phyloP scores from a whole-genome alignment of 345 rosid species.

The Euphorbia peplus region DNA sequence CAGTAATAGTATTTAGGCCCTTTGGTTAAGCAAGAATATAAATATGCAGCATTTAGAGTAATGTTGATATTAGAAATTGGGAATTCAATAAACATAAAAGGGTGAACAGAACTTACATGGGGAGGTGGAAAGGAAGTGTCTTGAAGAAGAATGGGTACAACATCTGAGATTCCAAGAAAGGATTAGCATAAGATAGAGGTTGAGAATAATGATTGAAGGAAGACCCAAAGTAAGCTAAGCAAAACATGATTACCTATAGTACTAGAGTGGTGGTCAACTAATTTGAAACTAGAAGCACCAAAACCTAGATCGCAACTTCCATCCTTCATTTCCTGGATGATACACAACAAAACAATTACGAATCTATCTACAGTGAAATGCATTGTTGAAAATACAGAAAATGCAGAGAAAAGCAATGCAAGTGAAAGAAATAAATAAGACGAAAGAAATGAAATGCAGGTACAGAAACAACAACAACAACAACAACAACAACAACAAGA shows the following conservation, averaged over 20 bases:
- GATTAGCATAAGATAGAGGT: slow-evolving; percentile 6
- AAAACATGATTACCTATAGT: slow-evolving; percentile 31
- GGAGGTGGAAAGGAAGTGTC: slow-evolving; percentile 45
- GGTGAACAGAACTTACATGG: slow-evolving; percentile 35
- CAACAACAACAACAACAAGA: background rate
- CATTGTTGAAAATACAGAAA: background rate
- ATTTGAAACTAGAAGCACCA: slow-evolving; percentile 35
- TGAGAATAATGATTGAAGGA: background rate
- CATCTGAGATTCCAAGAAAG: slow-evolving; percentile 39
- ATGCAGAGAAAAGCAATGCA: background rate
- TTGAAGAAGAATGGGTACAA: slow-evolving; percentile 50
- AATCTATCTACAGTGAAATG: background rate
- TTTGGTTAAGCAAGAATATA: too few species aligned
- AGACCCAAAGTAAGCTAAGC: background rate
- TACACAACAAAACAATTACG: background rate
- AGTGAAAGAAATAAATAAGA: background rate
- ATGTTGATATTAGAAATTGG: background rate
- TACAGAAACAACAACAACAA: background rate
- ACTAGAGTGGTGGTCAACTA: slow-evolving; percentile 32
- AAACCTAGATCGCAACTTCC: slow-evolving; percentile 30
- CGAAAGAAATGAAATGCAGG: background rate
- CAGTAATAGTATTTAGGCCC: too few species aligned
- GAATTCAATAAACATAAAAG: background rate
- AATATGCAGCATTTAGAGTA: too few species aligned
- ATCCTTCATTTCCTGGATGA: slow-evolving; percentile 12